Percentiles rank a stretch among this genome's conserved stretches.
These are phyloP conservation scores for Candida sojae DNA, from an alignment of 1,139 yeast species.

Conservation along the genomic window DNA sequence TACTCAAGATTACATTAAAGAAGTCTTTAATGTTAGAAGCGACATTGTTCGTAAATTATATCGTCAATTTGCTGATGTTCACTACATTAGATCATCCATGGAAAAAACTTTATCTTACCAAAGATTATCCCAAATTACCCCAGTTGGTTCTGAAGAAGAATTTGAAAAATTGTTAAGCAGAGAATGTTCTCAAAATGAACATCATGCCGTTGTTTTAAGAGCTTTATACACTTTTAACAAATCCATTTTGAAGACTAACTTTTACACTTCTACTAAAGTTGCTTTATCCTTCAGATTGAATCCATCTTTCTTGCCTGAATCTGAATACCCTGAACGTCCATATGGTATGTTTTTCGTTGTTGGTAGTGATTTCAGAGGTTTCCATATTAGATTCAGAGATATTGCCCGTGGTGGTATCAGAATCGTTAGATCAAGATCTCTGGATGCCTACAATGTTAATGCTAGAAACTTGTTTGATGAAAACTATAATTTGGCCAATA, in stretches of 20 bases:
- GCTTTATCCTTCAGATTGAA: constrained; percentile 91
- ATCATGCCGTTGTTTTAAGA: constrained; percentile 76
- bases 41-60: constrained; percentile 81
- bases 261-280: constrained; percentile 90
- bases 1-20: constrained; percentile 81
- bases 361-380: constrained; percentile 96
- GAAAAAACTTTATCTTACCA: constrained; percentile 89
- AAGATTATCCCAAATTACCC: constrained; percentile 75
- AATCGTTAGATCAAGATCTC: constrained; percentile 84
- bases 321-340: constrained; percentile 91
- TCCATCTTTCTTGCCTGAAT: constrained; percentile 78
- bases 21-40: constrained; percentile 69
- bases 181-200: constrained; percentile 78
- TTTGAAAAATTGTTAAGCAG: constrained; percentile 68
- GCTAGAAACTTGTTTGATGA: constrained; percentile 92
- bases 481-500: constrained; percentile 91
- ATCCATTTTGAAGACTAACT: constrained; percentile 88
- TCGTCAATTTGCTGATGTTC: constrained; percentile 89
- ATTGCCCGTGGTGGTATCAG: constrained; percentile 98
- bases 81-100: constrained; percentile 73
- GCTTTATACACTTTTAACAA: constrained; percentile 85
- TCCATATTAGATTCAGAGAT: constrained; percentile 96
- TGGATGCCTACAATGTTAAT: constrained; percentile 84
- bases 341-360: constrained; percentile 95
- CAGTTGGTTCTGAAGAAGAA: constrained; percentile 75